Base-by-base conservation (phyloP, 2,329 filamentous ascomycete genomes). In the Lasiodiplodia sp. region DNA sequence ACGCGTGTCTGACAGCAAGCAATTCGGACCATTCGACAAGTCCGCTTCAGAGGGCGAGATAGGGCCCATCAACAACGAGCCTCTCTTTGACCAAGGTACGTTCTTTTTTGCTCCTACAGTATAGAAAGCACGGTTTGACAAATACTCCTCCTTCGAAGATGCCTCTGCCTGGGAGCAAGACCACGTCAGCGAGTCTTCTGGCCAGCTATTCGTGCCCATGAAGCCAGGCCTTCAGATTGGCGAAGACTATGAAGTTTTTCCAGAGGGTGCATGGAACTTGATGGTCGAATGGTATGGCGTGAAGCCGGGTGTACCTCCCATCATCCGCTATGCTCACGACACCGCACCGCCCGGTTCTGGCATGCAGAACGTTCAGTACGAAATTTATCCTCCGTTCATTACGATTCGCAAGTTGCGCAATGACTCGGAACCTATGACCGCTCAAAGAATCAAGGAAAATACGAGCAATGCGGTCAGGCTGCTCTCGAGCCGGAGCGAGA, bases 211-310 rank as follows among this genome's bases (percentile, higher is more conserved):
- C 74, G 87, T 95, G 38, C 89, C 92, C 3, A 84, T 98, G 55
- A 91, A 89, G 72, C 87, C 87, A 1, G 92, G 90, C 18, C 81
- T 90, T 57, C 74, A 80, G 56, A 85, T 89, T 56, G 82, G 85
- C n/a, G 88, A 92, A 40, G 88, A 93, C 66, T 95, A 93, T 73
- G 88, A 92, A 74, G 83, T 96, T 37, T 87, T 98, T 58, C 91
- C 94, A 1, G 84, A 88, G 70, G 87, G 91, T 68, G 94, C 93
- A 4, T 98, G 94, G 93, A 87, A 93, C 65, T 82, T 94, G 70
- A 87, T 98, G 25, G 81, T 92, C 70, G 86, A 88, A 60, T 96
- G 93, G 93, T 96, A 97, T 75, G 93, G 93, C 14, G 76, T 95
- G 68, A 88, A 87, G 68, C 82, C 88, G 18, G 89, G 88, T 40